phyloP scores from a whole-genome alignment of 2,329 filamentous ascomycete genomes.

The Fusarium heterosporum region DNA sequence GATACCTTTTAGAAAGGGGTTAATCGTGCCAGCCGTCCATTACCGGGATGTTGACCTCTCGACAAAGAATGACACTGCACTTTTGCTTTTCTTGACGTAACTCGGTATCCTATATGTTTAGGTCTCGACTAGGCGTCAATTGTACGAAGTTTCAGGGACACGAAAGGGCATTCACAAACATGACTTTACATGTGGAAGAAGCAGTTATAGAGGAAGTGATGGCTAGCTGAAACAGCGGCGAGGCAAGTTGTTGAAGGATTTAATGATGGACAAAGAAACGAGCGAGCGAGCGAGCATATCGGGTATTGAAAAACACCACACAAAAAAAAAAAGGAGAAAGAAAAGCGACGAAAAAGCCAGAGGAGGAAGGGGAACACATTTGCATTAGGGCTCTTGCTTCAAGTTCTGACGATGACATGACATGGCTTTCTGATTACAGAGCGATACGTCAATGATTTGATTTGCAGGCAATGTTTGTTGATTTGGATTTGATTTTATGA shows the following conservation, averaged over 20 bases:
- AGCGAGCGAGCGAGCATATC: slow-evolving; percentile 4
- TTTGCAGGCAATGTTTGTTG: slow-evolving; percentile 25
- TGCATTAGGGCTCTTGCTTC: slow-evolving; percentile 40
- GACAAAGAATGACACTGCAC: slow-evolving; percentile 13
- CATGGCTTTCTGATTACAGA: slow-evolving; percentile 47
- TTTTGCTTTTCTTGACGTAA: slow-evolving; percentile 14
- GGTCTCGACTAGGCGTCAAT: slow-evolving; percentile 13
- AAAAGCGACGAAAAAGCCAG: slow-evolving; percentile 6
- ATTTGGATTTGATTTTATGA: slow-evolving; percentile 41
- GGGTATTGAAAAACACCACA: slow-evolving; percentile 32
- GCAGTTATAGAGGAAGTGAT: slow-evolving; percentile 35
- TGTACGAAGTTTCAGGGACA: slow-evolving; percentile 22
- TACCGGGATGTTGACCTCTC: slow-evolving; percentile 9
- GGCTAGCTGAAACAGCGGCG: slow-evolving; percentile 21
- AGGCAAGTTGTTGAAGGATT: slow-evolving; percentile 28
- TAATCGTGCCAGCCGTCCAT: slow-evolving; percentile 7
- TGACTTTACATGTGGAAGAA: slow-evolving; percentile 30
- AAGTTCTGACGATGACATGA: slow-evolving; percentile 50
- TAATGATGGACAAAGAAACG: slow-evolving; percentile 26
- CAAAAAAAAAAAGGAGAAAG: slow-evolving; percentile 19
- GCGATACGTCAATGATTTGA: slow-evolving; percentile 46
- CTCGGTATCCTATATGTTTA: slow-evolving; percentile 3
- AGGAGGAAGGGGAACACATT: slow-evolving; percentile 30
- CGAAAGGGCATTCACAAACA: slow-evolving; percentile 20
- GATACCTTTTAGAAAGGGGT: slow-evolving; percentile 51